Evolutionary conservation across 345 rosid genomes (phyloP).

Genomic region (Moricandia arvensis): DNA sequence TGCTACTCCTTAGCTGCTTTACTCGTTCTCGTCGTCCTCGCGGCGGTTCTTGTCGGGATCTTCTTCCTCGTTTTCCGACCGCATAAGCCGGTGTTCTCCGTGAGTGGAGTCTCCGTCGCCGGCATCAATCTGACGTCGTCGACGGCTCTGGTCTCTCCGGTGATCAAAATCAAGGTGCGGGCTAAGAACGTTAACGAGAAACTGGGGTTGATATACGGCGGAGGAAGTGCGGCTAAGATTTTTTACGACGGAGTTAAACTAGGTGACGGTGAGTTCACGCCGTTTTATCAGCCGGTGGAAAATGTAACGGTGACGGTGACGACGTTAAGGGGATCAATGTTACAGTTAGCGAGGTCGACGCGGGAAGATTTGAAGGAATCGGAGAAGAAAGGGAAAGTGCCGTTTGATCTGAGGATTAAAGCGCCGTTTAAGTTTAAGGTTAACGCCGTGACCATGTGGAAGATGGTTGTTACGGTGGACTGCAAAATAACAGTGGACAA

Average conservation of each 20-base stretch:
- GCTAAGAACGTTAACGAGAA: conserved; percentile 55
- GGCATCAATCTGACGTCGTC: conserved; percentile 60
- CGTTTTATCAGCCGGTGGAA: conserved; percentile 50
- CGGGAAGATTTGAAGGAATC: conserved; percentile 29
- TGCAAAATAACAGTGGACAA: conserved; percentile 71
- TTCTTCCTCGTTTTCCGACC: conserved; percentile 67
- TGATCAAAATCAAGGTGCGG: conserved; percentile 44
- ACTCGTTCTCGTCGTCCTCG: conserved; percentile 39
- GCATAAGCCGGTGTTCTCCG: conserved; percentile 50
- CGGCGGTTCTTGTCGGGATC: conserved; percentile 43
- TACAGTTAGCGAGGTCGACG: conserved; percentile 37
- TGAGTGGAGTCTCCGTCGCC: conserved; percentile 47
- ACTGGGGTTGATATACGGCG: conserved; percentile 55
- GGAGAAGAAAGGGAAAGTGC: conserved; percentile 46
- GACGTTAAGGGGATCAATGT: conserved; percentile 46
- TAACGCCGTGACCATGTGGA: conserved; percentile 67
- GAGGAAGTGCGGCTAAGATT: conserved; percentile 41
- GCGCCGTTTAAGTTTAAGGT: conserved; percentile 66
- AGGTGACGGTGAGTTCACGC: conserved; percentile 50
- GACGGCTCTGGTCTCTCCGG: conserved; percentile 45
- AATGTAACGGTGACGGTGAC: conserved; percentile 51
- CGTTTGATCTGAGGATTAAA: conserved; percentile 48
- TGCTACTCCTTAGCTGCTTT: conserved; percentile 39
- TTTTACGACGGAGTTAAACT: conserved; percentile 42
- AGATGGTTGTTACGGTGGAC: conserved; percentile 51